Evolutionary conservation across 495 filamentous ascomycete species (phyloP), one percentile per base, ranked within the genome.

Genomic region (Ascodesmis nigricans): DNA sequence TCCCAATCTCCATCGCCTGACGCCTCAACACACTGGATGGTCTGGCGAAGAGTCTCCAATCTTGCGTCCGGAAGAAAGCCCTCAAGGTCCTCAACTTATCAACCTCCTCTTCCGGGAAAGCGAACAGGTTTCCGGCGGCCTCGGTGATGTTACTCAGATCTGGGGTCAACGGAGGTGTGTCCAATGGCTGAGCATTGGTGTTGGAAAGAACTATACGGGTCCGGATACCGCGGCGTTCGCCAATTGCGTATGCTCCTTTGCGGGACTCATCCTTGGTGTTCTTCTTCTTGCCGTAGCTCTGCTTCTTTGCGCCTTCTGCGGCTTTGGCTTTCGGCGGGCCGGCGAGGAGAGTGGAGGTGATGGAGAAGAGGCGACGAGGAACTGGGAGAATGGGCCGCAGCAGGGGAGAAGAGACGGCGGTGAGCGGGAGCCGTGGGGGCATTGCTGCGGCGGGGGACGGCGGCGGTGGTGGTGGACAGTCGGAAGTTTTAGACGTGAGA

Each of bases 121-220:
- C 69, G 14, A 82, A 41, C 13, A 95, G 64, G 21, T 63, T 58
- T 14, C 80, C 79, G 13, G 58, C 57, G 9, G 69, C 58, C 8
- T 60, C 53, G 18, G 58, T 41, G 35, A 69, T 57, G 16, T 63
- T 48, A 5, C 41, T 35, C 4, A 35, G 20, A 29, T 46, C 46
- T 52, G 75, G 58, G 31, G 57, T 65, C 36, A 68, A 59, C 7
- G 57, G 46, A 1, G 58, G 62, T 27, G 91, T 45, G 13, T 76
- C 62, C 18, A 92, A 69, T 43, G 69, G 67, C 14, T 91, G 60
- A 22, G 87, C 87, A 59, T 92, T 95, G 47, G 75, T 73, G 57
- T 95, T 97, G 57, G 74, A 87, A 25, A 97, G 66, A 20, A 84
- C 71, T 39, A 97, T 75, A 36, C 77, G 69, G 60, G 90, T 93